These are phyloP conservation scores for Globisporangium parvum DNA, from an alignment of 352 stramenopile genomes.

Conservation along the genomic window DNA sequence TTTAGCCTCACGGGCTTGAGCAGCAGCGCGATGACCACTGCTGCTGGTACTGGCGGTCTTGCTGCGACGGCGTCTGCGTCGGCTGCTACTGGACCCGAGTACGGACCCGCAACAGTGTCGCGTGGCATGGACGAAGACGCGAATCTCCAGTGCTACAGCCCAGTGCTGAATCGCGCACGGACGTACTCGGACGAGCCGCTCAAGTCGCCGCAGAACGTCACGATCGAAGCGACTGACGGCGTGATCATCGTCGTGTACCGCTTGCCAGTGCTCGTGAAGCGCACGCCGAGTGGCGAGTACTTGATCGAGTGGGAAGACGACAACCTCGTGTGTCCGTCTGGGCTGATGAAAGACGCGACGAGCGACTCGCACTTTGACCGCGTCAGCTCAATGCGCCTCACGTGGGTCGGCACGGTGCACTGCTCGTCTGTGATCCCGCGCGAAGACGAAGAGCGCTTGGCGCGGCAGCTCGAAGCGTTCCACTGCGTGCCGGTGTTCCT, in stretches of 20 bases:
- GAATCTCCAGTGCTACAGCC: slow-evolving; percentile 24
- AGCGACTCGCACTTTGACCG: slow-evolving; percentile 56
- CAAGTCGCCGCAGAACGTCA: slow-evolving; percentile 70
- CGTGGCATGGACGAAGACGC: slow-evolving; percentile 9
- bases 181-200: slow-evolving; percentile 56
- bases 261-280: slow-evolving; percentile 91
- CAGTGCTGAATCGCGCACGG: slow-evolving; percentile 31
- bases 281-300: slow-evolving; percentile 60
- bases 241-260: slow-evolving; percentile 97
- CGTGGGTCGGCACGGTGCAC: slow-evolving; percentile 80
- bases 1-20: slow-evolving; percentile 6
- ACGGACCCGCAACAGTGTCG: background rate
- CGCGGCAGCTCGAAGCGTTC: slow-evolving; percentile 82
- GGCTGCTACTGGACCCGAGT: background rate
- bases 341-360: slow-evolving; percentile 65
- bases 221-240: slow-evolving; percentile 92
- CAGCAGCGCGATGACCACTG: background rate
- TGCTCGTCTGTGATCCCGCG: slow-evolving; percentile 70
- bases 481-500: slow-evolving; percentile 98
- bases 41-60: background rate
- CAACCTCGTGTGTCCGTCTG: slow-evolving; percentile 82
- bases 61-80: background rate
- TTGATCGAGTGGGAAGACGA: slow-evolving; percentile 86
- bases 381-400: slow-evolving; percentile 76
- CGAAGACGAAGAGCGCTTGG: slow-evolving; percentile 75